These are phyloP conservation scores for Flueggea neowawraea DNA, from an alignment of 441 rosid species.

Conservation along the genomic window DNA sequence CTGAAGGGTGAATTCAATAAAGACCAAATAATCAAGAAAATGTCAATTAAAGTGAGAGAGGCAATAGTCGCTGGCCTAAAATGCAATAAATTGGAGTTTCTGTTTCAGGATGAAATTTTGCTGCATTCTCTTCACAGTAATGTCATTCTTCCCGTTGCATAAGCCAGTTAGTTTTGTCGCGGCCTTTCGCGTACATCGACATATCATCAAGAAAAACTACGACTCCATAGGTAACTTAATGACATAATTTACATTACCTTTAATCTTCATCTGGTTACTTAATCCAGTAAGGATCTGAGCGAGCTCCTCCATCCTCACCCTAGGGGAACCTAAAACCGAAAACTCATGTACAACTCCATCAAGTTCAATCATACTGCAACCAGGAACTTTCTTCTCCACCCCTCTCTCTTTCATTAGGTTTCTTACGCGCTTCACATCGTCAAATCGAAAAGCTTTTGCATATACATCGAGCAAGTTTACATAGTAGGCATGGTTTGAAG, in stretches of 20 bases:
- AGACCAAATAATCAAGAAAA: too few species aligned
- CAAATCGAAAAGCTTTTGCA: slow-evolving; percentile 44
- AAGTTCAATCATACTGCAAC: slow-evolving; percentile 56
- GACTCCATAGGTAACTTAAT: too few species aligned
- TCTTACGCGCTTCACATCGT: slow-evolving; percentile 36
- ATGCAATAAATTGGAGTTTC: too few species aligned
- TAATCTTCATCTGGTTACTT: slow-evolving; percentile 26
- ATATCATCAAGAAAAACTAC: too few species aligned
- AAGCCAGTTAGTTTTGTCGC: too few species aligned
- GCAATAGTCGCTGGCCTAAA: too few species aligned
- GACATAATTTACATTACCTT: neutral
- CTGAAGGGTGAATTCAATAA: too few species aligned
- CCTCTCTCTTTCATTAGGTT: slow-evolving; percentile 39
- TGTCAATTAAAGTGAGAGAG: too few species aligned
- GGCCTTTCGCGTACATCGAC: too few species aligned
- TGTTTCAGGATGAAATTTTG: too few species aligned
- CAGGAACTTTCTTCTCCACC: slow-evolving; percentile 42
- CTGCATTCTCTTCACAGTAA: too few species aligned
- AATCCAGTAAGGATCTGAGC: slow-evolving; percentile 26
- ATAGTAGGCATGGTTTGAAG: slow-evolving; percentile 53
- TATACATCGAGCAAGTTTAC: slow-evolving; percentile 46
- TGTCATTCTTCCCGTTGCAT: too few species aligned
- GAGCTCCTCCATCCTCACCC: slow-evolving; percentile 26
- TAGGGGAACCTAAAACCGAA: slow-evolving; percentile 34
- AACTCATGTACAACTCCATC: slow-evolving; percentile 49